Conservation (phyloP, 2,329 filamentous ascomycete species). For the Tolypocladium inflatum region DNA sequence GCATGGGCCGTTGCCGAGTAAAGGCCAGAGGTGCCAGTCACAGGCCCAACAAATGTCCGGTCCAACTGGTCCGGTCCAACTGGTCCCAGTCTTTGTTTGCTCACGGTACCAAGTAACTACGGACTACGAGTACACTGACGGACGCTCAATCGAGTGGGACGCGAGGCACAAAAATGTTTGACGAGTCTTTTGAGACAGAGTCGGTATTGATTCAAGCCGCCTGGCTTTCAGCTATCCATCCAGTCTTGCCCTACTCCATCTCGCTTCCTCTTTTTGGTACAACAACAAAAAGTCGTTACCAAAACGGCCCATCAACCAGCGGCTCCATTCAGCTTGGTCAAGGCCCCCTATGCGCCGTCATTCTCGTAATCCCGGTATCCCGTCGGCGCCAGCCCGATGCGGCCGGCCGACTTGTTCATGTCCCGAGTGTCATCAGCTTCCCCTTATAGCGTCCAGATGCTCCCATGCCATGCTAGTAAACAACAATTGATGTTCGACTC, state of each 20-base stretch:
- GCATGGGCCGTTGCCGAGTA: neutral
- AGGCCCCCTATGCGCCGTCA: constrained; percentile 2
- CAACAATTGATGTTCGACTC: constrained; percentile 19
- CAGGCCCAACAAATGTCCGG: neutral
- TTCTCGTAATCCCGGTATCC: constrained; percentile 7
- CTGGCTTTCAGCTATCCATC: constrained; percentile 4
- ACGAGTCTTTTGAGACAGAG: constrained; percentile 1
- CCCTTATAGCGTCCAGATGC: constrained; percentile 15
- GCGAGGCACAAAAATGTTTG: neutral
- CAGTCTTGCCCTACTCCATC: constrained; percentile 2
- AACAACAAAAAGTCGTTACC: neutral
- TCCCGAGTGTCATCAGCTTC: constrained; percentile 21
- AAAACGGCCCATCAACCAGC: neutral
- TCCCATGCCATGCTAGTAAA: constrained; percentile 26
- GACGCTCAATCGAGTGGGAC: neutral
- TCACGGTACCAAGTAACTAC: neutral
- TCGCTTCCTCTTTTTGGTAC: neutral
- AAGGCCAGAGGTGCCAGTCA: neutral
- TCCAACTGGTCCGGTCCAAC: neutral
- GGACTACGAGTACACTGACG: neutral
- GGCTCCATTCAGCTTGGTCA: neutral
- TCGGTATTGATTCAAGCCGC: constrained; percentile 5
- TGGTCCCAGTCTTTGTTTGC: neutral
- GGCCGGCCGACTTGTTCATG: constrained; percentile 12
- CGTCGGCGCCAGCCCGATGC: constrained; percentile 6